Evolutionary conservation across 2,329 filamentous ascomycete species (phyloP).

Genomic region (Talaromyces sp.): DNA sequence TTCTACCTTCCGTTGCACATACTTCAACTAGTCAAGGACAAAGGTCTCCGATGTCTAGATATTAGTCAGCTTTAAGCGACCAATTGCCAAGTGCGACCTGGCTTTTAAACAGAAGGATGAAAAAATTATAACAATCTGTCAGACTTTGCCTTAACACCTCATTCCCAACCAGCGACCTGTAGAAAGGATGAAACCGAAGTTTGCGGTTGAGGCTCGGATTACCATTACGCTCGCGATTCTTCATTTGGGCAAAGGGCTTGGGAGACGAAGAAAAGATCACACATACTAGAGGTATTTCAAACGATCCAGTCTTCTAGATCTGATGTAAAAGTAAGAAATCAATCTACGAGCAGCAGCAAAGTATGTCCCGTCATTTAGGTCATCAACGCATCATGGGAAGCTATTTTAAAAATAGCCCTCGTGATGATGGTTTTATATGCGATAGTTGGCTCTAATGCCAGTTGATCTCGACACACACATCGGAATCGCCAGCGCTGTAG

Average conservation of each 20-base stretch:
- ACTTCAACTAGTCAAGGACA: neutral
- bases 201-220: slow-evolving; percentile 46
- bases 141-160: slow-evolving; percentile 46
- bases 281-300: slow-evolving; percentile 15
- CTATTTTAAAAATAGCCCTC: slow-evolving; percentile 45
- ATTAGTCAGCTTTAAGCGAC: slow-evolving; percentile 1
- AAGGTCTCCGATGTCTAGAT: neutral
- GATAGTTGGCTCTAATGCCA: slow-evolving; percentile 41
- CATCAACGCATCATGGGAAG: slow-evolving; percentile 47
- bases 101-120: neutral
- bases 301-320: neutral
- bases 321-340: neutral
- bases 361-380: slow-evolving; percentile 45
- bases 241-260: slow-evolving; percentile 28
- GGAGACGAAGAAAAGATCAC: slow-evolving; percentile 11
- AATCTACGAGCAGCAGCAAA: slow-evolving; percentile 15
- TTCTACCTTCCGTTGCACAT: neutral
- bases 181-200: slow-evolving; percentile 17
- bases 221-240: slow-evolving; percentile 42
- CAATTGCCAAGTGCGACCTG: neutral
- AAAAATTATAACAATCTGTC: slow-evolving; percentile 23
- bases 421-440: slow-evolving; percentile 81
- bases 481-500: slow-evolving; percentile 68
- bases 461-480: slow-evolving; percentile 68
- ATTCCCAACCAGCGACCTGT: slow-evolving; percentile 41